Evolutionary conservation across 2,329 filamentous ascomycete genomes (phyloP).

Genomic region (Biscogniauxia marginata): DNA sequence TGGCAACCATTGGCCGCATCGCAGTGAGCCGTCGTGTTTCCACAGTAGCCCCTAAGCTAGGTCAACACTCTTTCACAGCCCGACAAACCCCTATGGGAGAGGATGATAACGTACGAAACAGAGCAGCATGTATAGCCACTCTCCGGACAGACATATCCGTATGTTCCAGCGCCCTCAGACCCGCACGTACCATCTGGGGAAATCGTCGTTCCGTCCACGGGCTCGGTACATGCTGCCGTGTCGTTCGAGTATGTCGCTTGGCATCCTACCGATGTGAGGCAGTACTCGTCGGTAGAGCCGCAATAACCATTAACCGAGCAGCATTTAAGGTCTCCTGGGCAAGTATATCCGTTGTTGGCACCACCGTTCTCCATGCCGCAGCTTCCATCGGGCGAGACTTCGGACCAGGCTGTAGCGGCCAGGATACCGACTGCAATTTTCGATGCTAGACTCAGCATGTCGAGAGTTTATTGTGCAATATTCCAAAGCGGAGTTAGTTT

Average conservation of each 20-base stretch:
- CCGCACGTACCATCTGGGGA: constrained; percentile 34
- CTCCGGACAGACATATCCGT: constrained; percentile 29
- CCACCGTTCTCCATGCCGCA: constrained; percentile 27
- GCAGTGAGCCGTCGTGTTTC: constrained; percentile 31
- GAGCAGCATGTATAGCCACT: constrained; percentile 28
- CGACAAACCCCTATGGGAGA: background rate
- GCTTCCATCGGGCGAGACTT: constrained; percentile 31
- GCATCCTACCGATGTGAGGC: constrained; percentile 30
- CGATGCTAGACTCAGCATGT: background rate
- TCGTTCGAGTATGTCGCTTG: constrained; percentile 30
- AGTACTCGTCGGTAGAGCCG: constrained; percentile 29
- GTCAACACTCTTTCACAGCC: background rate
- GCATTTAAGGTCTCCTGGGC: constrained; percentile 27
- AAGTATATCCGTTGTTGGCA: constrained; percentile 29
- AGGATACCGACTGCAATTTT: constrained; percentile 7
- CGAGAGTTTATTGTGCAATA: background rate
- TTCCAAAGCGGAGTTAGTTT: background rate
- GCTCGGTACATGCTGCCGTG: constrained; percentile 25
- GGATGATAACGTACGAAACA: constrained; percentile 23
- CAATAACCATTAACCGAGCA: constrained; percentile 33
- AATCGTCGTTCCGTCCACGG: constrained; percentile 26
- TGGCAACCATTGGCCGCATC: constrained; percentile 28
- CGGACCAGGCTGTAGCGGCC: constrained; percentile 21
- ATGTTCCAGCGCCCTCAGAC: constrained; percentile 23
- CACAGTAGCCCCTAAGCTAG: constrained; percentile 30